phyloP scores from a whole-genome alignment of 2,329 filamentous ascomycete genomes.

The Plectosphaerella plurivora region DNA sequence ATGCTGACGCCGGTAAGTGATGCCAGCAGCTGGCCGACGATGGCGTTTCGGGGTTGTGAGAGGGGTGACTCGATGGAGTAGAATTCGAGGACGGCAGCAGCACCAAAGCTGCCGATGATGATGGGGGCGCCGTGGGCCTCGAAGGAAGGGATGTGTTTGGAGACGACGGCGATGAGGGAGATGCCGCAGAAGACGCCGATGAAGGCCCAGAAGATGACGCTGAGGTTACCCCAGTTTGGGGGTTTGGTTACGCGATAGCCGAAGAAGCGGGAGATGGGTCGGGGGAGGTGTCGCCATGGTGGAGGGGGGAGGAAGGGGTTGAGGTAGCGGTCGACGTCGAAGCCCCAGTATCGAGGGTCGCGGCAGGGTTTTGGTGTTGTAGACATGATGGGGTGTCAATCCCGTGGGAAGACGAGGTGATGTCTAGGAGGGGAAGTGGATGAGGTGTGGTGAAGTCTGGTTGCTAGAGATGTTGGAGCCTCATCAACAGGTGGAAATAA shows the following conservation, averaged over 20 bases:
- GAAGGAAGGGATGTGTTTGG: slow-evolving; percentile 50
- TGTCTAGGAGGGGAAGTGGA: too few species aligned
- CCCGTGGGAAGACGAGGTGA: not conserved
- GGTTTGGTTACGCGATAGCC: slow-evolving; percentile 48
- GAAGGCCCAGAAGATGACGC: slow-evolving; percentile 58
- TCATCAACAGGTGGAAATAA: too few species aligned
- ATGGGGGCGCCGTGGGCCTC: slow-evolving; percentile 47
- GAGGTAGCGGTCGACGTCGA: slow-evolving; percentile 74
- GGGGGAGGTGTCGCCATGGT: slow-evolving; percentile 59
- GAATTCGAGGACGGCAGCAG: slow-evolving; percentile 72
- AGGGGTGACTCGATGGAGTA: slow-evolving; percentile 68
- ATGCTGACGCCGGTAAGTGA: slow-evolving; percentile 57
- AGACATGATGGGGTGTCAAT: not conserved
- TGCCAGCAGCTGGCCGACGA: slow-evolving; percentile 63
- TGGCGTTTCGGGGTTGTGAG: slow-evolving; percentile 65
- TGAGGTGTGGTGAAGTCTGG: not conserved
- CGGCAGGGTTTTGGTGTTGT: not conserved
- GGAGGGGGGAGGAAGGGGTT: slow-evolving; percentile 67
- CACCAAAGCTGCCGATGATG: slow-evolving; percentile 69
- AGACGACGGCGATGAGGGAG: slow-evolving; percentile 53
- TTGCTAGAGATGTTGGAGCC: too few species aligned
- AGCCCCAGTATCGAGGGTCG: slow-evolving; percentile 36
- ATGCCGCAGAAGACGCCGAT: slow-evolving; percentile 61
- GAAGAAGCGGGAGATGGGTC: slow-evolving; percentile 62
- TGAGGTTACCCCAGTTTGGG: slow-evolving; percentile 48